These are phyloP conservation scores for Streptanthus diversifolius DNA, from an alignment of 345 rosid species.

Conservation along the genomic window DNA sequence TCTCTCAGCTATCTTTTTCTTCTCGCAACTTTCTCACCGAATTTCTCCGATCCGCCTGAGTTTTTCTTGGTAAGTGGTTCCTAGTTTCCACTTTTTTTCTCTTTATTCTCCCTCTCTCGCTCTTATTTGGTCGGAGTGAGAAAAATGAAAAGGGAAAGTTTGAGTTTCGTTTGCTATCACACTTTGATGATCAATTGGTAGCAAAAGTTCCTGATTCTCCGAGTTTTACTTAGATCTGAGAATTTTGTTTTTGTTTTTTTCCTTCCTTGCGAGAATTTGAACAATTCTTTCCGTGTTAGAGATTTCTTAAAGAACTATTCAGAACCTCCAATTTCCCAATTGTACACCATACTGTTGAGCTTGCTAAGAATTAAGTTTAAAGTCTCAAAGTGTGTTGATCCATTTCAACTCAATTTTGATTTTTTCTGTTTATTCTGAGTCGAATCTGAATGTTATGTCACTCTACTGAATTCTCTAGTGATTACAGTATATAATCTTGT, in stretches of 20 bases:
- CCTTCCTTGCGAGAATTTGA: not conserved
- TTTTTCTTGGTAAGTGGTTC: slow-evolving; percentile 30
- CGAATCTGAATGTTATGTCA: not conserved
- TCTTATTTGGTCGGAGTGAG: not conserved
- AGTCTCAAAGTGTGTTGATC: not conserved
- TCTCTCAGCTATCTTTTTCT: not conserved
- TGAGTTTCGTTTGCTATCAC: slow-evolving; percentile 3
- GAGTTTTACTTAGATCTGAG: slow-evolving; percentile 13
- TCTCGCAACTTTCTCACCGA: slow-evolving; percentile 8
- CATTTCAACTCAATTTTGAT: not conserved
- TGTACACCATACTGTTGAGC: not conserved
- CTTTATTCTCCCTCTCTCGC: slow-evolving; percentile 5
- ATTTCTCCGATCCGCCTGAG: slow-evolving; percentile 25
- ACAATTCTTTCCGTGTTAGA: slow-evolving; percentile 6
- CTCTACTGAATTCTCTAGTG: slow-evolving; percentile 5
- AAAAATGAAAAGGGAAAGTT: slow-evolving; percentile 29
- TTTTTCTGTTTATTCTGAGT: not conserved
- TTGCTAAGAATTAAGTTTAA: not conserved
- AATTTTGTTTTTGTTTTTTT: not conserved
- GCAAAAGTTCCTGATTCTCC: slow-evolving; percentile 1
- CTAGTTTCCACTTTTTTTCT: not conserved
- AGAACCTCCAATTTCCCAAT: not conserved
- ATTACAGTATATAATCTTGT: not conserved
- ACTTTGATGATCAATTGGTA: not conserved
- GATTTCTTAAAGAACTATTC: not conserved